Evolutionary conservation across 1,139 yeast genomes (phyloP), one percentile per base, ranked within the genome.

Genomic region (Debaryomyces fabryi): DNA sequence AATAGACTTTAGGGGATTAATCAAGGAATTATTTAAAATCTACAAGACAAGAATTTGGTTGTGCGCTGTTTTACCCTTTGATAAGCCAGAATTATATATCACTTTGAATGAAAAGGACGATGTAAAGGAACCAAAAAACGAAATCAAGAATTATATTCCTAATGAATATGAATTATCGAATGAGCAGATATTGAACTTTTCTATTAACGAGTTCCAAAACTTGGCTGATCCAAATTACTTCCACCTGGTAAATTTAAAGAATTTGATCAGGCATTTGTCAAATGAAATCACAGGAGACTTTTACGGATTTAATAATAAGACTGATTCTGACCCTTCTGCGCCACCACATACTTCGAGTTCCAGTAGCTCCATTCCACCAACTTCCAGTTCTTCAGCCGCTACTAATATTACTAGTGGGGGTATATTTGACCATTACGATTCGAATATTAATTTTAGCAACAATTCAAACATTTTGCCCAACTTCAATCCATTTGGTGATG

Each of bases 21-120:
- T 93, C 49, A 87, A 93, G 58, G 98, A 93, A 60, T 73, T 93
- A 54, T 93, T 93, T 74, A 86, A 93, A 60, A 87, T 90, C 52
- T 93, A 91, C 78, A 93, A 93, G 71, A 93, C 98, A 1, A 81
- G 99, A 63, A 93, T 93, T 59, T 95, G 99, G 99, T 81, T 92
- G 77, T 92, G 97, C 72, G 96, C 97, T 3, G 89, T 92, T 4
- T 65, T 73, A 42, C 78, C 78, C 0, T 62, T 62, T 49, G 72
- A 71, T 52, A 66, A 64, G 50, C 72, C 77, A 4, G 63, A 65
- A 39, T 58, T 69, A 42, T 70, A 67, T 46, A 63, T 58, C 29
- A 58, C 58, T 16, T 42, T 20, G 35, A 49, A 47, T 16, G 39
- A 40, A 25, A 25, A 30, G 4, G 44, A 37, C 6, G 44, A 40